Evolutionary conservation across 2,329 filamentous ascomycete genomes (phyloP).

Genomic region (Colletotrichum sp.): DNA sequence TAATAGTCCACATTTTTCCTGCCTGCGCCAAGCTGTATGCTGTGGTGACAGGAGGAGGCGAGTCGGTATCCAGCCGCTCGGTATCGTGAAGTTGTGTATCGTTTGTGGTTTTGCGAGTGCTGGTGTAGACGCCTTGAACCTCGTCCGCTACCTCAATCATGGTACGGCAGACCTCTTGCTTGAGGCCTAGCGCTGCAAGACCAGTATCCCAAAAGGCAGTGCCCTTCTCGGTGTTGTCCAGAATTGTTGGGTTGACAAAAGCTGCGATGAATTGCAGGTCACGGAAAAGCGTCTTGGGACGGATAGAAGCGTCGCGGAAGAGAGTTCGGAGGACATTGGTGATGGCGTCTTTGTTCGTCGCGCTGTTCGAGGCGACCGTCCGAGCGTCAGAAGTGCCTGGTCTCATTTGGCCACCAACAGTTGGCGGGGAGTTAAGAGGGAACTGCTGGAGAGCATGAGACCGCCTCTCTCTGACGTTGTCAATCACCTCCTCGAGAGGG

Average conservation of each 20-base stretch:
- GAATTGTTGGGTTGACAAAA: conserved; percentile 64
- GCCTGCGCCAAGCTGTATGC: conserved; percentile 80
- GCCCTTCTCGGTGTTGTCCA: conserved; percentile 67
- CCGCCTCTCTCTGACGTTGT: conserved; percentile 72
- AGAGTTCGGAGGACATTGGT: conserved; percentile 70
- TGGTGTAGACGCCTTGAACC: conserved; percentile 65
- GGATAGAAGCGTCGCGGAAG: conserved; percentile 70
- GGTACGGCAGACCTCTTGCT: conserved; percentile 84
- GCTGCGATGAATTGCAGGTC: conserved; percentile 78
- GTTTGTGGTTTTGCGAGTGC: conserved; percentile 57
- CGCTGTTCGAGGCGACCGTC: conserved; percentile 53
- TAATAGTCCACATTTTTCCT: conserved; percentile 88
- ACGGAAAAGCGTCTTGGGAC: conserved; percentile 82
- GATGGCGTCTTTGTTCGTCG: conserved; percentile 67
- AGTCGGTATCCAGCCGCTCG: conserved; percentile 25
- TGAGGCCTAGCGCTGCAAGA: conserved; percentile 85
- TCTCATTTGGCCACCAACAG: conserved; percentile 31
- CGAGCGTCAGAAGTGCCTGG: conserved; percentile 53
- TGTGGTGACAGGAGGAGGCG: conserved; percentile 55
- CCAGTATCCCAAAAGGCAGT: conserved; percentile 93
- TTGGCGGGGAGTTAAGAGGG: conserved; percentile 35
- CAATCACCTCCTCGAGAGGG: conserved; percentile 70
- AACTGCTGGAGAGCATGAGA: conserved; percentile 56
- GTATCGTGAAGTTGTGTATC: conserved; percentile 31
- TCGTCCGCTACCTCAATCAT: conserved; percentile 70